Percentiles rank a stretch among this genome's conserved stretches.
phyloP scores from a whole-genome alignment of 805 yeast genomes.

The Barnettozyma siamensis region DNA sequence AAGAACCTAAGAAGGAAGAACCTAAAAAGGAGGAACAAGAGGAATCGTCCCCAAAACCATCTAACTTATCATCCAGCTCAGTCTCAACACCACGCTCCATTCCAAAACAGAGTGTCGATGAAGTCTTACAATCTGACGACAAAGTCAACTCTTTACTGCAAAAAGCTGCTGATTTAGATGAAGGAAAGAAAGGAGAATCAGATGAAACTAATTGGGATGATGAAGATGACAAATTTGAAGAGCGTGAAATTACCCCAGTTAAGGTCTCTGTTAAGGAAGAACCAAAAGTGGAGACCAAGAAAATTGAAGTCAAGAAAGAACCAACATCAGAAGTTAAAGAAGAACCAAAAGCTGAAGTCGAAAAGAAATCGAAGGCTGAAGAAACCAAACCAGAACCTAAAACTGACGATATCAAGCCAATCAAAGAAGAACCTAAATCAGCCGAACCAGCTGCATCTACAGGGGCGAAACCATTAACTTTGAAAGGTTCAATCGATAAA shows the following conservation, averaged over 20 bases:
- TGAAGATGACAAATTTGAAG: conserved; percentile 22
- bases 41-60: conserved; percentile 7
- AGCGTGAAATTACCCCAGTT: conserved; percentile 9
- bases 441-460: conserved; percentile 7
- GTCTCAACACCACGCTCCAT: conserved; percentile 23
- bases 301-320: background rate
- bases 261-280: conserved; percentile 12
- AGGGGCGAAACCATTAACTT: conserved; percentile 45
- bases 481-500: conserved; percentile 67
- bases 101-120: conserved; percentile 41
- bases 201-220: conserved; percentile 32
- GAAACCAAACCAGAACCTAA: conserved; percentile 11
- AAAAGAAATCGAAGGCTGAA: conserved; percentile 20
- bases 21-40: conserved; percentile 20
- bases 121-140: conserved; percentile 40
- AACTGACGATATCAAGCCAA: background rate
- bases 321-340: conserved; percentile 10
- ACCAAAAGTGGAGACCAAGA: background rate
- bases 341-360: conserved; percentile 12
- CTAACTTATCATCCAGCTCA: conserved; percentile 16
- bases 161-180: conserved; percentile 40
- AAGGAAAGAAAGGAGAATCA: conserved; percentile 27
- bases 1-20: conserved; percentile 17
- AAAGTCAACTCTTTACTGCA: conserved; percentile 39
- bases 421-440: background rate